Conservation (phyloP, 2,329 filamentous ascomycete genomes). For the Chalaropsis ovoidea region DNA sequence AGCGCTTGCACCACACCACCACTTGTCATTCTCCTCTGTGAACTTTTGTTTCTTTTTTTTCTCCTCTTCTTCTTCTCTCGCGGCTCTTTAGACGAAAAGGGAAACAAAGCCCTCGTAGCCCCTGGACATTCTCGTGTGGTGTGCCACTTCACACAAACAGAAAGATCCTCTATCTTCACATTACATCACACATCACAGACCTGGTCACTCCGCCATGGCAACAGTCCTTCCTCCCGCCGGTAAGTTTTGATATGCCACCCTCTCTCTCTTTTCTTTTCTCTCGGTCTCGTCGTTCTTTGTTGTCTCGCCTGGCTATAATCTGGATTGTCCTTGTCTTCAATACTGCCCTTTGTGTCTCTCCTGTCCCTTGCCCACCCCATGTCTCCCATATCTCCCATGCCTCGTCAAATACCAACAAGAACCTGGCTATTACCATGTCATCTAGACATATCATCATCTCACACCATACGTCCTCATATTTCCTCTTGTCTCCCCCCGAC, state of each 20-base stretch:
- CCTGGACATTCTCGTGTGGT: not conserved
- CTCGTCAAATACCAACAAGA: conserved; percentile 10
- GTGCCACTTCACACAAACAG: not conserved
- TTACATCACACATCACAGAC: conserved; percentile 1
- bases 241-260: conserved; percentile 2
- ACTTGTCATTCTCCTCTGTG: not conserved
- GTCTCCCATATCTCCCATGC: conserved; percentile 6
- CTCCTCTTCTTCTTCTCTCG: not conserved
- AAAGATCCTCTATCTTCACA: not conserved
- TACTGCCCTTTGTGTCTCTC: conserved; percentile 1
- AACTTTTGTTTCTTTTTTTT: not conserved
- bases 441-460: conserved; percentile 18
- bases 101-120: not conserved
- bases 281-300: conserved; percentile 4
- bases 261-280: not conserved
- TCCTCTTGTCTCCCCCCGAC: not conserved
- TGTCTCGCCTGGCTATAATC: not conserved
- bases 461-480: conserved; percentile 18
- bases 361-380: not conserved
- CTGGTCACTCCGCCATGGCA: conserved; percentile 23
- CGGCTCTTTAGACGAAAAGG: conserved; percentile 1
- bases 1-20: not conserved
- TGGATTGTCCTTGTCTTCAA: conserved; percentile 14
- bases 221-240: conserved; percentile 20
- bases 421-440: not conserved